These are phyloP conservation scores for Rhododendron vialii DNA, from an alignment of 148 eudicot species.

Conservation along the genomic window DNA sequence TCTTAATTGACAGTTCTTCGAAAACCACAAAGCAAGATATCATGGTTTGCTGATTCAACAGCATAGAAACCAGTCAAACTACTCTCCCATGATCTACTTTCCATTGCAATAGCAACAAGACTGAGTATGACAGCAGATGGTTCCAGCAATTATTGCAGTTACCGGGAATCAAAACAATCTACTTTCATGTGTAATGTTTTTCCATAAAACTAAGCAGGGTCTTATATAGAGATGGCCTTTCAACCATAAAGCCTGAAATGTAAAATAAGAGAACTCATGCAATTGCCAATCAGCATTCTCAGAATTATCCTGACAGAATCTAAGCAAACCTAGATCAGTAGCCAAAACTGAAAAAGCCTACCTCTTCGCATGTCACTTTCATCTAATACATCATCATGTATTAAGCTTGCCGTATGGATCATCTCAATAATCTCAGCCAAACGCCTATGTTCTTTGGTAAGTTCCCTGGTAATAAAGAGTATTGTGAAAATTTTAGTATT, in stretches of 20 bases:
- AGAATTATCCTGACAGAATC: background rate
- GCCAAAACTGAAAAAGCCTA: slow-evolving; percentile 20
- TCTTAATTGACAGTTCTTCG: background rate
- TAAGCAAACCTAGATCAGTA: slow-evolving; percentile 8
- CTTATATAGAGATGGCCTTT: background rate
- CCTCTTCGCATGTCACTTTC: slow-evolving; percentile 95
- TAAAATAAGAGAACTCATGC: background rate
- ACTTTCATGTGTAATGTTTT: background rate
- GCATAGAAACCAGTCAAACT: background rate
- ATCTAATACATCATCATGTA: slow-evolving; percentile 88
- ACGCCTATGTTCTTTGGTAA: slow-evolving; percentile 74
- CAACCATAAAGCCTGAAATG: background rate
- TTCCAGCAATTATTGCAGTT: background rate
- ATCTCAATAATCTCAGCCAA: slow-evolving; percentile 88
- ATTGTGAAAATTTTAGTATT: slow-evolving; percentile 1
- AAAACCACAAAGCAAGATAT: background rate
- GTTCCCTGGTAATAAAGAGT: slow-evolving; percentile 57
- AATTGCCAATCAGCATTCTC: background rate
- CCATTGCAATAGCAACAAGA: background rate
- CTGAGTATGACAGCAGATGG: background rate
- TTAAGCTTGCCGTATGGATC: slow-evolving; percentile 95
- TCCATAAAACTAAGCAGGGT: background rate
- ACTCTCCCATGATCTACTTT: background rate
- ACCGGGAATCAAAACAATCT: background rate
- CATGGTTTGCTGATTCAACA: background rate